Evolutionary conservation across 2,329 filamentous ascomycete genomes (phyloP), one percentile per base, ranked within the genome.

Genomic region (Tolypocladium tundrense): DNA sequence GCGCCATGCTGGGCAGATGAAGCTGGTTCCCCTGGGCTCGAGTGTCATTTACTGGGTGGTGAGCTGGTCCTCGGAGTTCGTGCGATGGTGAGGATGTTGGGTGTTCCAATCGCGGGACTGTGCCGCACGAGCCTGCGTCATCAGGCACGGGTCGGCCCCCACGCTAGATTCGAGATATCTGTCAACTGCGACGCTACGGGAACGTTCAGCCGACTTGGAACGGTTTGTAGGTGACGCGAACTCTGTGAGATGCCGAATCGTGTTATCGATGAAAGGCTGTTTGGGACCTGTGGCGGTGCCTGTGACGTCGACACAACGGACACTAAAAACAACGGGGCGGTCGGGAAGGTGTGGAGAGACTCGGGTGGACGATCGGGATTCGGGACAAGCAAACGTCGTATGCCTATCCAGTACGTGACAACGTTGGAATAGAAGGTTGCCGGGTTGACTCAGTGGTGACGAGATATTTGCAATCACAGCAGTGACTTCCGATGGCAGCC

Each of bases 1-100:
- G 81, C 58, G 81, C 79, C 81, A 83, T 83, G 58, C 16, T 66
- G 62, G 45, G 39, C 35, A 41, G 55, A 19, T 7, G 11, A 10
- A 19, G 19, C 31, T 52, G 48, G 31, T 21, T 52, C 19, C 31
- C 14, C 4, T 9, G 19, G 31, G 31, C 48, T 37, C 19, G 10
- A 13, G 9, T 21, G 2, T 21, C 31, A 21, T 35, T 3, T 11
- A 10, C 13, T 8, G 19, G 31, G 31, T 14, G 16, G 16, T 33
- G n/a, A 4, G 31, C 24, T 13, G 27, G 45, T n/a, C 45, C 27
- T 33, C 4, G 27, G 16, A 8, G 45, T n/a, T 31, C n/a, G 16
- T 45, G n/a, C 41, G 54, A 45, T 55, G 45, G 2, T 4, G 24
- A 19, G 10, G 19, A 33, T 14, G 45, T 50, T 50, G 45, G 45